These are phyloP conservation scores for Colletotrichum neosansevieriae DNA, from an alignment of 2,329 filamentous ascomycete species.

Conservation along the genomic window DNA sequence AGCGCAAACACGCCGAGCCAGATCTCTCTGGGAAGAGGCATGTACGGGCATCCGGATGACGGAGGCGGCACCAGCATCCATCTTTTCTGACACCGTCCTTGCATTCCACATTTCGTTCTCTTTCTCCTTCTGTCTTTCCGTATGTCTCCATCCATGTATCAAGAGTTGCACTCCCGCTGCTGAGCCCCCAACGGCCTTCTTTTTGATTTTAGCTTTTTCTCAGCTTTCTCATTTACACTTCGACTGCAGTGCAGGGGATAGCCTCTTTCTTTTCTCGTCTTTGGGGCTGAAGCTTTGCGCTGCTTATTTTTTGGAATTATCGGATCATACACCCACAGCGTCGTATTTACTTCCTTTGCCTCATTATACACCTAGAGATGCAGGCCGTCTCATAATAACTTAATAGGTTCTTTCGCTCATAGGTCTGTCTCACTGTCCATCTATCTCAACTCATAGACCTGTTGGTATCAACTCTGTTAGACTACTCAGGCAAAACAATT, in stretches of 20 bases:
- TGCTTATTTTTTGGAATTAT: constrained; percentile 13
- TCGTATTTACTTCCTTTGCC: constrained; percentile 14
- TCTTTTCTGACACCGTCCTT: constrained; percentile 8
- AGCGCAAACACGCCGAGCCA: constrained; percentile 17
- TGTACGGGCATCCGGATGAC: constrained; percentile 20
- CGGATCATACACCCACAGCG: constrained; percentile 17
- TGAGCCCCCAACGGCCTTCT: constrained; percentile 27
- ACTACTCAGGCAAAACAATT: neutral
- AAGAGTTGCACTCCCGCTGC: constrained; percentile 31
- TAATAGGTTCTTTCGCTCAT: constrained; percentile 27
- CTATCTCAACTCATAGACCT: neutral
- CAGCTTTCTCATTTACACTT: constrained; percentile 32
- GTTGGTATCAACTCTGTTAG: neutral
- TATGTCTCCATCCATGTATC: constrained; percentile 33
- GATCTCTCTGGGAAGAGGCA: constrained; percentile 7
- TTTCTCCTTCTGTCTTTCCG: constrained; percentile 12
- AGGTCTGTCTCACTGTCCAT: constrained; percentile 23
- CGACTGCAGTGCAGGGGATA: constrained; percentile 26
- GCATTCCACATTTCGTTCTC: constrained; percentile 4
- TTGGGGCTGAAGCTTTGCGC: constrained; percentile 26
- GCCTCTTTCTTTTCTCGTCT: constrained; percentile 32
- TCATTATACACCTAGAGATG: constrained; percentile 22
- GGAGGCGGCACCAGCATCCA: constrained; percentile 19
- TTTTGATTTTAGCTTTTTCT: constrained; percentile 23
- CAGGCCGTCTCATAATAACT: constrained; percentile 38